These are phyloP conservation scores for Chimonanthus praecox DNA, from an alignment of 164 flowering plant species.

Conservation along the genomic window DNA sequence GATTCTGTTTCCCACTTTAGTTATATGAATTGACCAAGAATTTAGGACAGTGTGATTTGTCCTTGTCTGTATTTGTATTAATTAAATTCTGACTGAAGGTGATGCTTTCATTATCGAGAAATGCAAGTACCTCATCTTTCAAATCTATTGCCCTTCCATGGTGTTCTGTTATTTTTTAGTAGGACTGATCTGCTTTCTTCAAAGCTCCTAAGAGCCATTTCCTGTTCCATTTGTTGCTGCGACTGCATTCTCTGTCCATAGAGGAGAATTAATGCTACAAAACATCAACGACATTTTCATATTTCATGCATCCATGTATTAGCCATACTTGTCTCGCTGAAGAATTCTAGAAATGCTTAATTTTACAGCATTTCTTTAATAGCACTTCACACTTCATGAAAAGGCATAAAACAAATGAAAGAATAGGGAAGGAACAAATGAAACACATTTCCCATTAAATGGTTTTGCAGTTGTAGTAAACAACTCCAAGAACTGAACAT, in stretches of 20 bases:
- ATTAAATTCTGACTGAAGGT: constrained; percentile 3
- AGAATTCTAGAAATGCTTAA: background rate
- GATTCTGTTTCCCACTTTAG: background rate
- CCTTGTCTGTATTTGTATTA: background rate
- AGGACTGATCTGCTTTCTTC: constrained; percentile 24
- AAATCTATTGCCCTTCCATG: constrained; percentile 17
- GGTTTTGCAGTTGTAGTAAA: background rate
- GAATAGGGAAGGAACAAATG: background rate
- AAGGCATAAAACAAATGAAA: background rate
- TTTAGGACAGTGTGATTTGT: background rate
- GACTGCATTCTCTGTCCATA: constrained; percentile 18
- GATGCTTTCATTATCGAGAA: constrained; percentile 6
- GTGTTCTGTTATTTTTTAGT: constrained; percentile 9
- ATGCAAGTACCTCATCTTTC: constrained; percentile 17
- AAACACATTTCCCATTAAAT: background rate
- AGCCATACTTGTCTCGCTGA: background rate
- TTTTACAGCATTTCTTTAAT: background rate
- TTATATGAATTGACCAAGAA: background rate
- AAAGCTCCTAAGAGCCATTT: constrained; percentile 6
- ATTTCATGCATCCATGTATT: background rate
- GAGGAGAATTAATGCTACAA: background rate
- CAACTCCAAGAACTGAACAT: background rate
- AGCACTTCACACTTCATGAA: background rate
- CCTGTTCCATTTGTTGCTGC: constrained; percentile 16
- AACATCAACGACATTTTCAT: background rate